These are phyloP conservation scores for Buxus sempervirens DNA, from an alignment of 164 flowering plant species.

Conservation along the genomic window DNA sequence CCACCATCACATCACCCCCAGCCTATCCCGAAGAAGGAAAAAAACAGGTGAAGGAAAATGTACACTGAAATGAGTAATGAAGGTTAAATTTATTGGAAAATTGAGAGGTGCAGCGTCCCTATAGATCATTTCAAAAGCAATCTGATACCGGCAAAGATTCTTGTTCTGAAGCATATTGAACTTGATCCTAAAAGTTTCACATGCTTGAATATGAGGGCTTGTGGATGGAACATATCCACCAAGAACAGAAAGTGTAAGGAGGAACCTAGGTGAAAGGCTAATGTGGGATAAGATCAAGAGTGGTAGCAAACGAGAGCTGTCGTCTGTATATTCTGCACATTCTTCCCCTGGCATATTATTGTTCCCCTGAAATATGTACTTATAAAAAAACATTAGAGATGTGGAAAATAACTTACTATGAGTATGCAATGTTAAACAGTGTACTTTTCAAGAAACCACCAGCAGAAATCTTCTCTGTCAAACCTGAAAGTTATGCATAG, in stretches of 20 bases:
- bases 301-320: background rate
- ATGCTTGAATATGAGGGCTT: background rate
- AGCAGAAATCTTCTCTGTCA: constrained; percentile 66
- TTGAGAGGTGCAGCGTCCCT: background rate
- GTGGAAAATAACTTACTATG: constrained; percentile 53
- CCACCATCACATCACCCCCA: no score
- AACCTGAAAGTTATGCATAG: constrained; percentile 46
- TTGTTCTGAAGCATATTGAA: no score
- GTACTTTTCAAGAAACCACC: constrained; percentile 58
- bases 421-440: constrained; percentile 66
- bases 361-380: background rate
- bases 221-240: background rate
- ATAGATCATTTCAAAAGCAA: background rate
- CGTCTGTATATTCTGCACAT: background rate
- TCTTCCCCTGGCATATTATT: background rate
- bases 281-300: background rate
- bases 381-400: background rate
- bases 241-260: background rate
- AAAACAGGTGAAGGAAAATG: background rate
- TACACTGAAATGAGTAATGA: background rate
- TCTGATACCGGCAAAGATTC: background rate
- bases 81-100: background rate
- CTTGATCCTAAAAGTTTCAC: background rate
- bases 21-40: background rate
- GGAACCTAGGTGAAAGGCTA: background rate